Base-by-base conservation (phyloP, 2,329 filamentous ascomycete species). In the Coniochaeta hoffmannii region DNA sequence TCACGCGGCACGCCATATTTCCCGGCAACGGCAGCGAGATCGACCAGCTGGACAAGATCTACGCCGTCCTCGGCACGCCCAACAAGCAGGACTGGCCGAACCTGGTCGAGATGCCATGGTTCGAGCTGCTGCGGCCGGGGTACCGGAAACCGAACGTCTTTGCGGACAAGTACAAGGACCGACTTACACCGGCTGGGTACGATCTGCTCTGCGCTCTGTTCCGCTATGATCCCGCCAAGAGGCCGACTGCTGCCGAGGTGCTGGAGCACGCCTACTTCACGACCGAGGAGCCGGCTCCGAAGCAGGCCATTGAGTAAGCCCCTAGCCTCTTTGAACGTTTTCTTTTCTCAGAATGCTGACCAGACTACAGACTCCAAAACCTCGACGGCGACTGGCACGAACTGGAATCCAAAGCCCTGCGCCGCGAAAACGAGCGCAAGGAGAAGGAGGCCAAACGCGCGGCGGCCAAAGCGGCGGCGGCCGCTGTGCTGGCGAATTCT, bases 331-430 rank as follows among this genome's bases (percentile, higher is more conserved):
- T 30, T 24, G 14, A 3, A 12, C 35, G 17, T 6, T 8, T 12
- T n/a, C 41, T 26, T 4, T 15, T 50, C 44, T 61, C 57, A 4
- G n/a, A 34, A 32, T 36, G 31, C 32, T 59, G n/a, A n/a, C n/a
- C 11, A 19, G 49, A 54, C 17, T 19, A 57, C 59, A 89, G 88
- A 65, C 80, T 99, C 52, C 85, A 87, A 57, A 77, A 86, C 51
- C 80, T 99, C 30, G 84, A 94, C 63, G 94, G 94, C 22, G 94
- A 99, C 64, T 99, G 94, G 94, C 94, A 99, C 68, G 94, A 99
- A 68, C 96, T 97, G 65, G 94, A 99, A 73, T 96, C 90, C 55
- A 99, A 99, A 73, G 92, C 91, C 15, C 78, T 96, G 26, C 81
- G 94, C 31, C 94, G 94, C 63, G 92, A 97, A 69, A 93, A 91